Percentiles rank a stretch among this genome's conserved stretches.
These are phyloP conservation scores for Penicillium salamii DNA, from an alignment of 495 filamentous ascomycete genomes.

Conservation along the genomic window DNA sequence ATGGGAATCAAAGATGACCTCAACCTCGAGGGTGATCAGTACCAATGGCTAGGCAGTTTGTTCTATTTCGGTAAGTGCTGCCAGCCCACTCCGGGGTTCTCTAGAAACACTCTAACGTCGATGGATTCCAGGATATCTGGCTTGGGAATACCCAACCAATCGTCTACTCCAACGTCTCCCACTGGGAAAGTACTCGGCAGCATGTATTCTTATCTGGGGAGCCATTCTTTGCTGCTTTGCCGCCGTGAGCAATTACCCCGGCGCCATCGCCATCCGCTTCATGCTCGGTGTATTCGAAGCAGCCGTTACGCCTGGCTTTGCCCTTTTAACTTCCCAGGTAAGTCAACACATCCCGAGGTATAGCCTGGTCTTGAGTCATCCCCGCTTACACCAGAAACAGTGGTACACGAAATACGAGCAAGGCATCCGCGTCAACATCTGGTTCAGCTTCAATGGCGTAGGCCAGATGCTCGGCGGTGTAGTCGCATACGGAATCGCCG, in stretches of 20 bases:
- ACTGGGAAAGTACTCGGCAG: constrained; percentile 56
- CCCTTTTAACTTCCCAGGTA: constrained; percentile 57
- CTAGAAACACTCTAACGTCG: too few species aligned
- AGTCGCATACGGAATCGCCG: constrained; percentile 64
- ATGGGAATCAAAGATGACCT: constrained; percentile 59
- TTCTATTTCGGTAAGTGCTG: constrained; percentile 57
- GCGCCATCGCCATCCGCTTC: constrained; percentile 56
- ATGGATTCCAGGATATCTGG: constrained; percentile 62
- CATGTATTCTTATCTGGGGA: constrained; percentile 59
- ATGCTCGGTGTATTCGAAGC: constrained; percentile 62
- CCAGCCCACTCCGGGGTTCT: background rate
- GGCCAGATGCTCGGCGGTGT: constrained; percentile 61
- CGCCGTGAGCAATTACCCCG: constrained; percentile 42
- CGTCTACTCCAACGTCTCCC: constrained; percentile 58
- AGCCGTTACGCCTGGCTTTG: constrained; percentile 62
- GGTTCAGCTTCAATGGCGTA: constrained; percentile 63
- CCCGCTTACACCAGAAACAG: constrained; percentile 18
- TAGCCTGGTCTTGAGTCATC: background rate
- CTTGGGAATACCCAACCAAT: constrained; percentile 62
- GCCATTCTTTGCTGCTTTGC: constrained; percentile 53
- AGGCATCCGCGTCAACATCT: constrained; percentile 54
- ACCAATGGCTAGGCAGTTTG: constrained; percentile 55
- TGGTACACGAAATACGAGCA: constrained; percentile 65
- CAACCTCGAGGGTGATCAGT: constrained; percentile 37
- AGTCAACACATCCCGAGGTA: too few species aligned